Evolutionary conservation across 2,329 filamentous ascomycete genomes (phyloP).

Genomic region (Penicillium italicum): DNA sequence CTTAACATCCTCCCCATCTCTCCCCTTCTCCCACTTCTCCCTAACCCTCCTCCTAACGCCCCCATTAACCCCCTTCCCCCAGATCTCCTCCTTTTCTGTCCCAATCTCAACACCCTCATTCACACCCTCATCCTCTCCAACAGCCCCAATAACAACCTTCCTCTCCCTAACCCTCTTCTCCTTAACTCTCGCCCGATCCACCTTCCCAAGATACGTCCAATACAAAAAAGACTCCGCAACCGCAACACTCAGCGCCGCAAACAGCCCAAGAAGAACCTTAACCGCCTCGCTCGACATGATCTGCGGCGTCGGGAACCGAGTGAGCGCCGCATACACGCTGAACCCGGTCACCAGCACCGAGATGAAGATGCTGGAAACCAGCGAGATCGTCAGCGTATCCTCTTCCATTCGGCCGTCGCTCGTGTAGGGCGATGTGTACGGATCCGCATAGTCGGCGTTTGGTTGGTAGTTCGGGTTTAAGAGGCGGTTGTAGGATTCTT

Average conservation of each 20-base stretch:
- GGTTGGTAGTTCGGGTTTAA: conserved; percentile 54
- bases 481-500: conserved; percentile 77
- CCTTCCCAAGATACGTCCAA: conserved; percentile 45
- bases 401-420: conserved; percentile 6
- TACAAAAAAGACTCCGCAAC: conserved; percentile 48
- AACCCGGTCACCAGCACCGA: conserved; percentile 69
- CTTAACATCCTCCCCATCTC: conserved; percentile 7
- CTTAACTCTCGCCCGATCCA: conserved; percentile 37
- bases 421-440: conserved; percentile 25
- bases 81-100: conserved; percentile 21
- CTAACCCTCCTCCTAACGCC: conserved; percentile 20
- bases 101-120: conserved; percentile 1
- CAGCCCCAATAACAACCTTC: conserved; percentile 25
- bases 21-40: conserved; percentile 26
- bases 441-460: conserved; percentile 43
- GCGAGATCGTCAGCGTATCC: conserved; percentile 44
- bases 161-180: conserved; percentile 40
- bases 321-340: conserved; percentile 45
- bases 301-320: conserved; percentile 36
- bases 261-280: conserved; percentile 41
- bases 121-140: neutral
- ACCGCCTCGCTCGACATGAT: conserved; percentile 34
- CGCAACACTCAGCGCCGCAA: conserved; percentile 42
- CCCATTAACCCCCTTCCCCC: conserved; percentile 24
- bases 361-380: conserved; percentile 86